phyloP scores from a whole-genome alignment of 2,329 filamentous ascomycete genomes.

The Trichoderma koningiopsis region DNA sequence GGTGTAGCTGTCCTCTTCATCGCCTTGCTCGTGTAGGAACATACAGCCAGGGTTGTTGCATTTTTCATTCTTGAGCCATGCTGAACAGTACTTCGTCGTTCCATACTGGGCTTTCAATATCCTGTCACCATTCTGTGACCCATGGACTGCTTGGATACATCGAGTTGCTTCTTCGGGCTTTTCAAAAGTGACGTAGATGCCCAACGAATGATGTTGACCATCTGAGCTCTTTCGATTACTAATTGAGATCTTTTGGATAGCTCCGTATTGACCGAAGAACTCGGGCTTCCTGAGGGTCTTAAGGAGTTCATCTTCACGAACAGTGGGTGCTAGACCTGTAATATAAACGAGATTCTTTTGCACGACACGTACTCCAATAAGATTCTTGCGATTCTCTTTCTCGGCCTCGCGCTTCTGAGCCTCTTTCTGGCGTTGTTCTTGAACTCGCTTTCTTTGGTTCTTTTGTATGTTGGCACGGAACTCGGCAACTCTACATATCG shows the following conservation, averaged over 20 bases:
- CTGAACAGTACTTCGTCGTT: conserved; percentile 98
- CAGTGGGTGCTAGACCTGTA: conserved; percentile 87
- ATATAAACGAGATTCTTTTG: conserved; percentile 99
- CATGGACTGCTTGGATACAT: conserved; percentile 91
- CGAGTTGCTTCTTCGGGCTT: conserved; percentile 84
- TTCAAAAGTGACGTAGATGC: conserved; percentile 98
- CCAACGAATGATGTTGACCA: conserved; percentile 81
- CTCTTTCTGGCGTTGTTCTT: conserved; percentile 85
- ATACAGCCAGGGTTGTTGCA: conserved; percentile 97
- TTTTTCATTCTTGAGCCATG: conserved; percentile 89
- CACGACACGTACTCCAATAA: conserved; percentile 91
- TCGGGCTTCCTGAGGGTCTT: conserved; percentile 87
- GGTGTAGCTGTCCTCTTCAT: conserved; percentile 95
- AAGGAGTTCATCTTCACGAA: conserved; percentile 88
- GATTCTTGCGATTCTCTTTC: conserved; percentile 90
- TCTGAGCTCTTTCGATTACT: conserved; percentile 85
- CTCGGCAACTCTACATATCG: conserved; percentile 61
- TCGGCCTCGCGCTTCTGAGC: conserved; percentile 95
- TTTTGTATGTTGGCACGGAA: conserved; percentile 80
- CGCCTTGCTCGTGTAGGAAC: conserved; percentile 97
- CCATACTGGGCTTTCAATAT: conserved; percentile 77
- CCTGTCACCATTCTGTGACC: conserved; percentile 86
- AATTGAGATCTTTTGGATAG: conserved; percentile 98
- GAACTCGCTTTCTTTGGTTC: conserved; percentile 88
- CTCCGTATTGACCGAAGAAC: conserved; percentile 98